A percentile compares a stretch with the other conserved stretches of the same genome.
Conservation (phyloP, 2,329 filamentous ascomycete genomes). For the Cladophialophora exuberans region DNA sequence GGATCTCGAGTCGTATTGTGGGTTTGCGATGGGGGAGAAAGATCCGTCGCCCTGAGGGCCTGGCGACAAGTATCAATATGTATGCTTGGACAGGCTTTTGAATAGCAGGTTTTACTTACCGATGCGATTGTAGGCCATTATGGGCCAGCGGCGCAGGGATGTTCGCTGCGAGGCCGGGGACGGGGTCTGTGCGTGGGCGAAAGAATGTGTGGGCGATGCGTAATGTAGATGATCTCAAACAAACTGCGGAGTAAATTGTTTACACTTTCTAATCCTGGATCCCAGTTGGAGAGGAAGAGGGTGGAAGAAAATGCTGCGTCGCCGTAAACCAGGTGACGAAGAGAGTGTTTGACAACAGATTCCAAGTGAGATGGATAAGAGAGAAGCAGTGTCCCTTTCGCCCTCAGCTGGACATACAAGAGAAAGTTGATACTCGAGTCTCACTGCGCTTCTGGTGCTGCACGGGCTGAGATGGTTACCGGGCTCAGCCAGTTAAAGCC, state of each 20-base stretch:
- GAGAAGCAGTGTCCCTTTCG: neutral
- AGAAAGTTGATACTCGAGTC: neutral
- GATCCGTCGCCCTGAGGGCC: constrained; percentile 46
- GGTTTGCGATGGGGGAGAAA: constrained; percentile 53
- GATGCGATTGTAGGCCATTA: constrained; percentile 75
- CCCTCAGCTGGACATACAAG: constrained; percentile 5
- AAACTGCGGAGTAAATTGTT: constrained; percentile 10
- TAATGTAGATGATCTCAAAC: neutral
- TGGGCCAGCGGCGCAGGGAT: constrained; percentile 9
- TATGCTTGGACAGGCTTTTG: constrained; percentile 3
- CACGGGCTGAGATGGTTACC: too few species aligned
- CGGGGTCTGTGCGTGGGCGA: constrained; percentile 21
- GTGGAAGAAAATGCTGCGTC: neutral
- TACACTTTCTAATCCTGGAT: constrained; percentile 12
- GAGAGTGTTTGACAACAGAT: neutral
- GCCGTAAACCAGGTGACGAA: neutral
- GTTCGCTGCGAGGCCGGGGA: constrained; percentile 7
- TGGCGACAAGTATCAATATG: constrained; percentile 21
- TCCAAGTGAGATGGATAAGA: constrained; percentile 7
- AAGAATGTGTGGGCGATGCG: constrained; percentile 21
- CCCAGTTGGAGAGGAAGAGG: neutral
- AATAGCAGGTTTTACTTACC: constrained; percentile 54
- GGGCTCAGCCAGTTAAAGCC: constrained; percentile 8
- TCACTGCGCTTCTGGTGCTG: constrained; percentile 2
- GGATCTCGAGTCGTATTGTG: constrained; percentile 62